Evolutionary conservation across 192 early-diverging fungal genomes (phyloP).

Genomic region (Umbelopsis isabellina): DNA sequence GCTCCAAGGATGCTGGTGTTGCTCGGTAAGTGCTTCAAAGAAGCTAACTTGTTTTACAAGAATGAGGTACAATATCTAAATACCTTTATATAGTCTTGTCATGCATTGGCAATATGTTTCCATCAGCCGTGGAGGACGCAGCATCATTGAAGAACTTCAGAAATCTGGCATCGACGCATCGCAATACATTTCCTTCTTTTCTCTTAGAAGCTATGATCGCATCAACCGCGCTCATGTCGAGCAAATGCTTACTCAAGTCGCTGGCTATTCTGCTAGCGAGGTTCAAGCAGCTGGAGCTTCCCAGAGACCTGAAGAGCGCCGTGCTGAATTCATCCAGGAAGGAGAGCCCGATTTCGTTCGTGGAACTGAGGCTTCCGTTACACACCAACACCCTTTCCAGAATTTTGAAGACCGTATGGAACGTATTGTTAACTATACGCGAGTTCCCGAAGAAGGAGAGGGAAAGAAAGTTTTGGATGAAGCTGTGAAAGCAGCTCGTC

Average conservation of each 20-base stretch:
- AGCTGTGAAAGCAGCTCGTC: not conserved
- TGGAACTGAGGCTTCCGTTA: constrained; percentile 24
- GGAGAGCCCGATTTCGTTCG: constrained; percentile 35
- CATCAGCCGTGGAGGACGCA: constrained; percentile 78
- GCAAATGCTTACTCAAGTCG: constrained; percentile 23
- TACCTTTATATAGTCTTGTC: constrained; percentile 50
- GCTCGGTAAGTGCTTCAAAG: constrained; percentile 47
- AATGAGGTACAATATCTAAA: not conserved
- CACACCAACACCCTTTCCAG: not conserved
- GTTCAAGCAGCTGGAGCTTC: constrained; percentile 22
- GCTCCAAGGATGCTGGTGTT: constrained; percentile 73
- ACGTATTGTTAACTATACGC: constrained; percentile 30
- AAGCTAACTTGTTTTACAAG: not conserved
- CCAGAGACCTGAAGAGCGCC: constrained; percentile 1
- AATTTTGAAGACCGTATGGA: constrained; percentile 12
- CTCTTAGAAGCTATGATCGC: constrained; percentile 78
- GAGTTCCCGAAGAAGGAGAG: constrained; percentile 27
- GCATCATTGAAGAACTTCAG: constrained; percentile 62
- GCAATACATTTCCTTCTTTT: constrained; percentile 79
- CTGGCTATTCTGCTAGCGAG: constrained; percentile 22
- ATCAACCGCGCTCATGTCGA: constrained; percentile 48
- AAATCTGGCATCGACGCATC: constrained; percentile 58
- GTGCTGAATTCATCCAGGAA: constrained; percentile 24
- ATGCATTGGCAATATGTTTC: constrained; percentile 85
- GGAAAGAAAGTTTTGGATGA: constrained; percentile 1